Base-by-base conservation (phyloP, 2,329 filamentous ascomycete species). In the Pseudogymnoascus pannorum region DNA sequence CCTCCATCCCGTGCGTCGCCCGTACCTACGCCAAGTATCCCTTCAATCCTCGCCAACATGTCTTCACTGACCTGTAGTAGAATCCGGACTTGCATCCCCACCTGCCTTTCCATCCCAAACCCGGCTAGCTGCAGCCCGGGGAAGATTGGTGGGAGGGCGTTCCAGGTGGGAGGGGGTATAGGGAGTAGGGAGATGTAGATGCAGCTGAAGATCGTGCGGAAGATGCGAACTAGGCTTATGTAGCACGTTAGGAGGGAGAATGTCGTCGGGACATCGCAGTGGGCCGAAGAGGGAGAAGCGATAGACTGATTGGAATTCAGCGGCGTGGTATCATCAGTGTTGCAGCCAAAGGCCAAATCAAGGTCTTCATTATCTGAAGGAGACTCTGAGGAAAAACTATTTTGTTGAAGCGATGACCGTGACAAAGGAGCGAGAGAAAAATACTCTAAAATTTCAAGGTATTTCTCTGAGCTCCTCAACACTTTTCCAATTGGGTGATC, bases 151-250 rank as follows among this genome's bases (percentile, higher is more conserved):
- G 48, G 48, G 9, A 54, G 48, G 1, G 48, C n/a, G 5, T 54
- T 54, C 48, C 48, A 54, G 9, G 48, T 31, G 9, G n/a, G 48
- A 2, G 48, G 48, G 7, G 48, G 48, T 4, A 54, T 24, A 26
- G 48, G 48, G 5, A 54, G 26, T 9, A 54, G 24, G 5, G 48
- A 54, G 11, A 54, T 8, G n/a, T 54, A 54, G 16, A 54, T 54
- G 11, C 48, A 54, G 4, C 48, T 54, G n/a, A 54, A 54, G 4
- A 54, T 54, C 18, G 48, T 54, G 24, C 48, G 48, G n/a, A 18
- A 54, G n/a, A 54, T 54, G n/a, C 48, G 48, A n/a, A 54, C 48
- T 6, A 54, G 48, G 48, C 48, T 54, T 54, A 54, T 31, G 26
- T 54, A 54, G 48, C 48, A 54, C 5, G 48, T 54, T 4, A 54